A percentile compares a stretch with the other conserved stretches of the same genome.
Evolutionary conservation across 495 filamentous ascomycete genomes (phyloP).

Genomic region (Aspergillus sclerotiicarbonarius): DNA sequence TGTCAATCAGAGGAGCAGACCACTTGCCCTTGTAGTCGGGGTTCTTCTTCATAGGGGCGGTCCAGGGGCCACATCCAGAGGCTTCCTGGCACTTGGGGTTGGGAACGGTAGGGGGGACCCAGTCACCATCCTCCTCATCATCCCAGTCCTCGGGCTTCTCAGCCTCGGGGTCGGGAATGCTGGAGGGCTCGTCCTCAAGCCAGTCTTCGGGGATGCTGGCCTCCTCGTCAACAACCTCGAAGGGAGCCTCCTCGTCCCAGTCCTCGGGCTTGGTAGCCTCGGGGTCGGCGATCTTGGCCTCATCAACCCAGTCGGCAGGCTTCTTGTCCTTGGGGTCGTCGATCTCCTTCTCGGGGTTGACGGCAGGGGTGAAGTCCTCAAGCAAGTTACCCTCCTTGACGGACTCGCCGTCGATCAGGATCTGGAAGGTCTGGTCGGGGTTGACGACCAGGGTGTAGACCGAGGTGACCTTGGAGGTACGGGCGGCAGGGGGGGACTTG

Average conservation of each 20-base stretch:
- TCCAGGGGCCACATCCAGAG: slow-evolving; percentile 94
- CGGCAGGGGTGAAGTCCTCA: slow-evolving; percentile 87
- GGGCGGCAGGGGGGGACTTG: slow-evolving; percentile 75
- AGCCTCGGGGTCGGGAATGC: slow-evolving; percentile 91
- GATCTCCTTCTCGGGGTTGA: slow-evolving; percentile 96
- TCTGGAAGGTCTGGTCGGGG: slow-evolving; percentile 90
- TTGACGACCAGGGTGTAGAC: slow-evolving; percentile 96
- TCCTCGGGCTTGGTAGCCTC: slow-evolving; percentile 95
- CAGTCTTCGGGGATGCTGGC: slow-evolving; percentile 92
- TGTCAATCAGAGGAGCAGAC: slow-evolving; percentile 90
- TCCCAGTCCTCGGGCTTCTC: slow-evolving; percentile 99
- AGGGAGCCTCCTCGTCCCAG: slow-evolving; percentile 99
- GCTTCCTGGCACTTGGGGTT: slow-evolving; percentile 95
- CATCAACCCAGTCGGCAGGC: slow-evolving; percentile 94
- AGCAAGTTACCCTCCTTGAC: slow-evolving; percentile 88
- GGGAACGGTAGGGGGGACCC: slow-evolving; percentile 86
- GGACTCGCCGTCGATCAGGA: slow-evolving; percentile 82
- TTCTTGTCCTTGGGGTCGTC: slow-evolving; percentile 95
- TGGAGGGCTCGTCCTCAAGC: slow-evolving; percentile 86
- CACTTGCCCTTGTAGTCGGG: slow-evolving; percentile 99
- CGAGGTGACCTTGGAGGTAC: slow-evolving; percentile 84
- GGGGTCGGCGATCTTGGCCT: slow-evolving; percentile 84
- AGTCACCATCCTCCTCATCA: slow-evolving; percentile 99
- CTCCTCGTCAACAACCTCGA: slow-evolving; percentile 90
- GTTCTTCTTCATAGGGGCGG: slow-evolving; percentile 90